These are phyloP conservation scores for Leccinum subrobustum DNA, from an alignment of 1,284 basidiomycete species.

Conservation along the genomic window DNA sequence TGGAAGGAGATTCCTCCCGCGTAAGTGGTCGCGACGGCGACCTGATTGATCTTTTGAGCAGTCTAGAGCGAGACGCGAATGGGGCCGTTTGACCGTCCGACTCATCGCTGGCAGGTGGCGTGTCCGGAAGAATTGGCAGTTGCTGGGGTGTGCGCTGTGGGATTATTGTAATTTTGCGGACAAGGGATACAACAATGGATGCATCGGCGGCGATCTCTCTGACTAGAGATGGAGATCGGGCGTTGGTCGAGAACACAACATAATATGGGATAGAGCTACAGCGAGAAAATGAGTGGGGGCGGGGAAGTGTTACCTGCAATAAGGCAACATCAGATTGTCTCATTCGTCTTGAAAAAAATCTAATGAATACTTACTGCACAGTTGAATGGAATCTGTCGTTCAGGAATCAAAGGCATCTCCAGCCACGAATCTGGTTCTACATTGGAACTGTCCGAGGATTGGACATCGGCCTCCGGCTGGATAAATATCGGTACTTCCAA, in stretches of 20 bases:
- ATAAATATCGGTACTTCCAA: conserved; percentile 63
- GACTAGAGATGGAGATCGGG: conserved; percentile 49
- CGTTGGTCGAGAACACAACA: conserved; percentile 66
- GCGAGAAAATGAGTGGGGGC: conserved; percentile 56
- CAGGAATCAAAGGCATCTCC: conserved; percentile 61
- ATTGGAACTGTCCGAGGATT: conserved; percentile 50
- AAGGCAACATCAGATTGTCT: not conserved
- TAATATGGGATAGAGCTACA: conserved; percentile 60
- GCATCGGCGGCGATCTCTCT: conserved; percentile 68
- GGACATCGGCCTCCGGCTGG: conserved; percentile 58
- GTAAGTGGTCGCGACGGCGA: conserved; percentile 26
- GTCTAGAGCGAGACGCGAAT: conserved; percentile 28
- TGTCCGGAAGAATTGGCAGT: conserved; percentile 45
- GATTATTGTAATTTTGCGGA: conserved; percentile 54
- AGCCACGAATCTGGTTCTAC: conserved; percentile 55
- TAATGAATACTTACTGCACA: conserved; percentile 50
- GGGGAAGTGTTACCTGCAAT: conserved; percentile 60
- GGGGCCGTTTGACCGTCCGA: conserved; percentile 33
- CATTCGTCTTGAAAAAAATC: not conserved
- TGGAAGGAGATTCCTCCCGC: conserved; percentile 17
- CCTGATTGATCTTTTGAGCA: conserved; percentile 49
- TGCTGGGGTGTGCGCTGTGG: conserved; percentile 33
- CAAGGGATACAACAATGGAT: conserved; percentile 60
- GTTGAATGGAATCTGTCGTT: conserved; percentile 59
- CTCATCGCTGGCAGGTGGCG: conserved; percentile 50